Conservation (phyloP, 257 asterid genomes). For the Nicotiana paniculata region DNA sequence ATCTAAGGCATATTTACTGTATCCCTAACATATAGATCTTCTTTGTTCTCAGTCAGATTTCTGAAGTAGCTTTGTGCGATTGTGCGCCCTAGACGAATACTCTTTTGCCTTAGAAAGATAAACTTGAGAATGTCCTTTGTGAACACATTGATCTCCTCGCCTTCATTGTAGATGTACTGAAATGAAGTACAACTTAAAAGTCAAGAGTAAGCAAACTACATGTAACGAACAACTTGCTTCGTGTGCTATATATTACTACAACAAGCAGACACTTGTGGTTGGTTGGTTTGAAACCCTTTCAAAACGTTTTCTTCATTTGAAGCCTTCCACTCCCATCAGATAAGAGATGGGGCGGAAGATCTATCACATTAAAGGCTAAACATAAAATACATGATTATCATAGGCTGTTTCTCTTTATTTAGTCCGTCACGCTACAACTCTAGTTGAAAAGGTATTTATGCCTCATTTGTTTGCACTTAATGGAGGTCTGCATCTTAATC, state of each 20-base stretch:
- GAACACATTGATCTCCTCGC: conserved; percentile 48
- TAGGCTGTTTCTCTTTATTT: not conserved
- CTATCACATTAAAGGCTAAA: not conserved
- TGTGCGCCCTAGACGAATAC: conserved; percentile 52
- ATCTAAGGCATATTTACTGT: too few species aligned
- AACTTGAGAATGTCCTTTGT: conserved; percentile 45
- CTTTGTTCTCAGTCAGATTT: conserved; percentile 14
- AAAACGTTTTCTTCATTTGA: not conserved
- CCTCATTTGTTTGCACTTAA: too few species aligned
- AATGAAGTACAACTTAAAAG: conserved; percentile 1
- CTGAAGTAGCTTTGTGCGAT: conserved; percentile 23
- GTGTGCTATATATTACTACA: not conserved
- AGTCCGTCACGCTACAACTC: not conserved
- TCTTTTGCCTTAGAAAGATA: conserved; percentile 43
- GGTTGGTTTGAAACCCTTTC: not conserved
- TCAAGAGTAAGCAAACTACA: not conserved
- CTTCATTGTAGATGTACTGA: conserved; percentile 60
- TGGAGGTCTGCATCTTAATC: too few species aligned
- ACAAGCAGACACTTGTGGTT: not conserved
- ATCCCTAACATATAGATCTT: conserved; percentile 17
- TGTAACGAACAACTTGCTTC: not conserved
- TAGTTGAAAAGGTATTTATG: not conserved
- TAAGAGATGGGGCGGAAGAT: not conserved
- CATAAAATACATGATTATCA: not conserved
- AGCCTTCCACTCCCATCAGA: not conserved